phyloP scores from a whole-genome alignment of 768 basidiomycete species.

The Tephrocybe sp. region DNA sequence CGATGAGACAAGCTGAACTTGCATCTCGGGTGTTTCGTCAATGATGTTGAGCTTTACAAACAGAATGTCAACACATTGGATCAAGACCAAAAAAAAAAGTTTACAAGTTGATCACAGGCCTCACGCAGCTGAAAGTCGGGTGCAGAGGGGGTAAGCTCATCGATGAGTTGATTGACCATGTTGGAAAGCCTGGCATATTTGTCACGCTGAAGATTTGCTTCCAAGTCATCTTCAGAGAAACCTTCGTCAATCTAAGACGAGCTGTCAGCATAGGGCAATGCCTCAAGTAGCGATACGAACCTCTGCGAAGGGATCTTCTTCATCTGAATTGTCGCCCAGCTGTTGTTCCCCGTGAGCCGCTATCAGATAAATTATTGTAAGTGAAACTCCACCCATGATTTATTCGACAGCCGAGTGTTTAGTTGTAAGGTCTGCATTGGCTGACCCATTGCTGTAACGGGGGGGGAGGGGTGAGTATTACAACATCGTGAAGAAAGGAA shows the following conservation, averaged over 20 bases:
- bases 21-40: constrained; percentile 81
- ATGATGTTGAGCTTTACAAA: constrained; percentile 68
- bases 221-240: constrained; percentile 88
- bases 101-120: constrained; percentile 87
- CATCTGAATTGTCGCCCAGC: constrained; percentile 82
- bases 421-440: constrained; percentile 78
- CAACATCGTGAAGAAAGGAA: neutral
- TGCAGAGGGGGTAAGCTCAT: constrained; percentile 79
- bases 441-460: constrained; percentile 57
- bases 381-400: constrained; percentile 71
- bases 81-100: neutral
- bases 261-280: constrained; percentile 1
- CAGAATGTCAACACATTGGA: constrained; percentile 6
- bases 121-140: constrained; percentile 82
- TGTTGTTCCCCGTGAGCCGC: constrained; percentile 23
- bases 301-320: constrained; percentile 97
- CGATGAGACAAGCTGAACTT: constrained; percentile 82
- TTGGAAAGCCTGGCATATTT: constrained; percentile 87
- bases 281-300: constrained; percentile 33
- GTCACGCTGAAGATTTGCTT: constrained; percentile 90
- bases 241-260: constrained; percentile 80
- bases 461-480: too few species aligned
- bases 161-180: constrained; percentile 81
- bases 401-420: constrained; percentile 83
- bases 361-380: neutral